Conservation (phyloP, 345 rosid species). For the Gossypium herbaceum region DNA sequence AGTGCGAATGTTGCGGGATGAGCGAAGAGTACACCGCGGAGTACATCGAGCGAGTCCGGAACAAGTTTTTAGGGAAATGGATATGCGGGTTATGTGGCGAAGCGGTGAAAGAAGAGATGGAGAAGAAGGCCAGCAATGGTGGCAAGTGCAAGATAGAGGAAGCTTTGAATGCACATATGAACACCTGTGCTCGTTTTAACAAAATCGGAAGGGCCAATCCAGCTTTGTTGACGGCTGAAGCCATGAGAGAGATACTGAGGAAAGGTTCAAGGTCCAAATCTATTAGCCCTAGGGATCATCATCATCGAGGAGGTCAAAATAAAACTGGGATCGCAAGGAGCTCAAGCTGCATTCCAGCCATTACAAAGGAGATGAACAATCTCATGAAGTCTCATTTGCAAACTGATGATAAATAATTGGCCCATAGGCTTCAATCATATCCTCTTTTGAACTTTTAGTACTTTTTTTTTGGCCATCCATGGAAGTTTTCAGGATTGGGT, state of each 20-base stretch:
- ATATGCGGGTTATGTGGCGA: conserved; percentile 83
- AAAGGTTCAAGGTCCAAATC: conserved; percentile 35
- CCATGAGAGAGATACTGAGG: conserved; percentile 79
- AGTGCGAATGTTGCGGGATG: conserved; percentile 94
- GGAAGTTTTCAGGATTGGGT: neutral
- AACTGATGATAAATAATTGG: neutral
- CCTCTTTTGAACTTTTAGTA: no score
- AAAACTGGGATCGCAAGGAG: conserved; percentile 59
- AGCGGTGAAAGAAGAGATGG: conserved; percentile 87
- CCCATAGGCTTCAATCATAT: neutral
- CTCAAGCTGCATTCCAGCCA: conserved; percentile 83
- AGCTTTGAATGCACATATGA: conserved; percentile 71
- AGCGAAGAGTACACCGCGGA: conserved; percentile 78
- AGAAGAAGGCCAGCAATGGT: conserved; percentile 35
- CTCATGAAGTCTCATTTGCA: conserved; percentile 4
- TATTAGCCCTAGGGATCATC: conserved; percentile 24
- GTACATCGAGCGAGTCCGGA: conserved; percentile 65
- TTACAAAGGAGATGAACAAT: conserved; percentile 52
- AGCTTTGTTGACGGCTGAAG: conserved; percentile 72
- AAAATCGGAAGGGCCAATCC: conserved; percentile 78
- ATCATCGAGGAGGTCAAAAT: conserved; percentile 25
- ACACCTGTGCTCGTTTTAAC: conserved; percentile 69
- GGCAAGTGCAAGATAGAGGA: conserved; percentile 43
- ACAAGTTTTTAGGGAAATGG: conserved; percentile 71
- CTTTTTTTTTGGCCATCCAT: no score